Evolutionary conservation across 345 rosid species (phyloP), one percentile per base, ranked within the genome.

Genomic region (Gynandropsis gynandra): DNA sequence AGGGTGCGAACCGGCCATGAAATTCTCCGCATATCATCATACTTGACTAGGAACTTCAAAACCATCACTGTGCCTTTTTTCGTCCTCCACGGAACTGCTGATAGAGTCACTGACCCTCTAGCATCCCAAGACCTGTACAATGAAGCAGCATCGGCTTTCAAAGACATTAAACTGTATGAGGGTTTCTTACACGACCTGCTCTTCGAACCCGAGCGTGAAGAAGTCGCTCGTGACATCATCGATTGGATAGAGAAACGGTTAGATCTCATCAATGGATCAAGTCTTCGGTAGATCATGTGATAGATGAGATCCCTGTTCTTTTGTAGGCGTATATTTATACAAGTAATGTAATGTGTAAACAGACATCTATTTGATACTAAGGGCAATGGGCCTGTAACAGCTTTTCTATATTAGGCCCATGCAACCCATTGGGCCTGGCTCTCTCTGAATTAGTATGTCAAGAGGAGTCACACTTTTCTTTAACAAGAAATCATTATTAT

Each of bases 1-100:
- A 78, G 98, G 57, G 97, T 83, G 52, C 82, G 97, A 54, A 92
- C 97, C 0, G 98, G 98, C 50, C 83, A 92, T 41, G 98, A 92
- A 62, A 92, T 92, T 67, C 38, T 92, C 39, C 87, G 94, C 33
- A 78, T 92, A 42, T 75, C 90, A 4, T 74, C 98, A 2, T 69
- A 77, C 71, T 70, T 92, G 78, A 79, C 66, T 65, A 72, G 78
- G 21, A 82, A 78, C 70, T 76, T 92, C 17, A 81, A 73, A 61
- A 75, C 80, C 5, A 64, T 88, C 33, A 82, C 76, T 0, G 72
- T 87, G 16, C 90, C 98, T 9, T 88, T 92, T 81, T 75, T 85
- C 58, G 93, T 87, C 50, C 98, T 87, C 19, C 98, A 92, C 47
- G 96, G 98, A 43, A 87, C 94, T 2, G 95, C 77, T 9, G 98